A percentile compares a stretch with the other conserved stretches of the same genome.
phyloP scores from a whole-genome alignment of 2,329 filamentous ascomycete genomes.

The Eutypella sp. region DNA sequence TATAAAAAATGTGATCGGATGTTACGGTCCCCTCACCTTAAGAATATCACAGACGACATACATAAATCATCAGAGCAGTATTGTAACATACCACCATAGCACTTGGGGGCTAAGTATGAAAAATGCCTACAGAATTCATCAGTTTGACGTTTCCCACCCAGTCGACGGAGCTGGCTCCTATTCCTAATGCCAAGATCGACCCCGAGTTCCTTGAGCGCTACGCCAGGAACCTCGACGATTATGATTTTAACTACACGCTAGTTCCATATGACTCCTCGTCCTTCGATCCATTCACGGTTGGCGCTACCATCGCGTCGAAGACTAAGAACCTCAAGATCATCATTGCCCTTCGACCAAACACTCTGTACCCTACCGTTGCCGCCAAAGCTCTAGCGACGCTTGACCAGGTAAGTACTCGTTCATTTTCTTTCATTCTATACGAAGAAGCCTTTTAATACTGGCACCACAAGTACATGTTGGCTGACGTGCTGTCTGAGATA shows the following conservation, averaged over 20 bases:
- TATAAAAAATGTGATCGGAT: not conserved
- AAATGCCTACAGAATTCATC: conserved; percentile 52
- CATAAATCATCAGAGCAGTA: not conserved
- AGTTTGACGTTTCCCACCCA: conserved; percentile 52
- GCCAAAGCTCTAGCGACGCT: conserved; percentile 58
- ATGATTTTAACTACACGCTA: conserved; percentile 57
- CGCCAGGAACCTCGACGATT: conserved; percentile 52
- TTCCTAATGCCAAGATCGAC: conserved; percentile 47
- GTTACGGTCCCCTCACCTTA: not conserved
- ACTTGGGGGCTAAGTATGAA: conserved; percentile 6
- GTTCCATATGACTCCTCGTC: conserved; percentile 53
- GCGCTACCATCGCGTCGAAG: conserved; percentile 50
- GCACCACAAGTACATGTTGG: not conserved
- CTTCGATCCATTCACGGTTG: conserved; percentile 54
- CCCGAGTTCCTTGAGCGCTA: conserved; percentile 53
- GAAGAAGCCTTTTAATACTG: too few relatives aligned
- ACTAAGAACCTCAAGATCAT: conserved; percentile 58
- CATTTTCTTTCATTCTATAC: not conserved
- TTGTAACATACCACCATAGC: not conserved
- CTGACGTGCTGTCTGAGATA: not conserved
- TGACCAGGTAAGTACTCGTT: conserved; percentile 35
- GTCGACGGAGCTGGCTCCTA: conserved; percentile 50
- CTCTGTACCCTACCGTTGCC: conserved; percentile 56
- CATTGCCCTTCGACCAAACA: conserved; percentile 58
- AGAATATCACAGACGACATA: not conserved